Conservation (phyloP, 805 yeast genomes). For the Metschnikowia peoriensis region DNA sequence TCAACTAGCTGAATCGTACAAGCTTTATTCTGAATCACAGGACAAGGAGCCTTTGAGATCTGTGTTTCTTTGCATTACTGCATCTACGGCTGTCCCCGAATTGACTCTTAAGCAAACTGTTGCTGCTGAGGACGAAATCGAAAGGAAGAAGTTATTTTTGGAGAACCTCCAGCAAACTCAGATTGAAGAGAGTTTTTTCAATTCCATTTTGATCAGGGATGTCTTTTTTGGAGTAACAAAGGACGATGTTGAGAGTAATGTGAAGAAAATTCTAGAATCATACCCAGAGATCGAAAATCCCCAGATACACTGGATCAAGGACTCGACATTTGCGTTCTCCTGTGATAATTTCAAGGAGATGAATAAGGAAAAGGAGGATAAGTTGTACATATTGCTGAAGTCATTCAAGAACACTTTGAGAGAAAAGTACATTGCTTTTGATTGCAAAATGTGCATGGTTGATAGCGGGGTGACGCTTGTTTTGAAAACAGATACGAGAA, state of each 20-base stretch:
- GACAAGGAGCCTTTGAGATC: conserved; percentile 79
- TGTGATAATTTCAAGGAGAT: conserved; percentile 36
- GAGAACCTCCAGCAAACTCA: conserved; percentile 23
- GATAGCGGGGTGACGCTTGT: conserved; percentile 27
- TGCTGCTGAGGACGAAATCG: conserved; percentile 16
- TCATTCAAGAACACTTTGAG: conserved; percentile 32
- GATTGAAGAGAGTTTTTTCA: conserved; percentile 38
- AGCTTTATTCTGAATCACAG: conserved; percentile 66
- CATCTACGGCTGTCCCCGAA: conserved; percentile 39
- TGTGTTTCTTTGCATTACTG: conserved; percentile 53
- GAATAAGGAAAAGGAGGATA: conserved; percentile 38
- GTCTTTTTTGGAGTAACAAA: conserved; percentile 52
- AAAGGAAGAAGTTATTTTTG: conserved; percentile 22
- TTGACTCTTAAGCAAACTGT: conserved; percentile 47
- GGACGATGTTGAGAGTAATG: conserved; percentile 39
- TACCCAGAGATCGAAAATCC: conserved; percentile 25
- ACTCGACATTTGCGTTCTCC: conserved; percentile 40
- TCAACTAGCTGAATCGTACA: conserved; percentile 58
- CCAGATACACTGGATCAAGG: conserved; percentile 40
- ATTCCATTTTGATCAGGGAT: conserved; percentile 55
- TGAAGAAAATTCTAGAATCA: conserved; percentile 23
- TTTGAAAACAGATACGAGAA: conserved; percentile 17
- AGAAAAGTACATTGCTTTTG: conserved; percentile 47
- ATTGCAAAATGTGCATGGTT: conserved; percentile 45
- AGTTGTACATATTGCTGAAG: conserved; percentile 41